phyloP scores from a whole-genome alignment of 306 rosid genomes.

The Malus sylvestris region DNA sequence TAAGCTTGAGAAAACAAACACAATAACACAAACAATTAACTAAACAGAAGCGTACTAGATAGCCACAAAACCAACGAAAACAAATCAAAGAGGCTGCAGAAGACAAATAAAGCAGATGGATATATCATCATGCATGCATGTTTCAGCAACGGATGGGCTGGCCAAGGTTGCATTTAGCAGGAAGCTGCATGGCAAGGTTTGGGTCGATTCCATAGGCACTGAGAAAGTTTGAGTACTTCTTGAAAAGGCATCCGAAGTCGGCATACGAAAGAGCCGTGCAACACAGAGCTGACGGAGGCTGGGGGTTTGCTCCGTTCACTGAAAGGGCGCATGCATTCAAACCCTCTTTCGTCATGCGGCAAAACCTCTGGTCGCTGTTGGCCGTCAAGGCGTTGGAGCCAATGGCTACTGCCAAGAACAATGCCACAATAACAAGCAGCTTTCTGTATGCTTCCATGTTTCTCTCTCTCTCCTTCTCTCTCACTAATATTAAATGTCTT shows the following conservation, averaged over 20 bases:
- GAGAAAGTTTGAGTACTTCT: slow-evolving; percentile 22
- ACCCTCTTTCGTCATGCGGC: slow-evolving; percentile 25
- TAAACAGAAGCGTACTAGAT: background rate
- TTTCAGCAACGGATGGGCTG: slow-evolving; percentile 28
- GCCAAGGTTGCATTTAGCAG: slow-evolving; percentile 35
- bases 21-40: background rate
- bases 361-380: background rate
- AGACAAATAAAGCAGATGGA: background rate
- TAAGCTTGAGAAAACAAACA: background rate
- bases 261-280: slow-evolving; percentile 40
- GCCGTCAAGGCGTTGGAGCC: background rate
- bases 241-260: slow-evolving; percentile 37
- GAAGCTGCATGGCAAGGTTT: slow-evolving; percentile 43
- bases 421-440: background rate
- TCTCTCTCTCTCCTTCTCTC: background rate
- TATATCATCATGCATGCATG: background rate
- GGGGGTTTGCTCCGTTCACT: slow-evolving; percentile 26
- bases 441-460: slow-evolving; percentile 14
- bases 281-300: slow-evolving; percentile 24
- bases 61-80: background rate
- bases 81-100: background rate
- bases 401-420: slow-evolving; percentile 4
- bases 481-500: background rate
- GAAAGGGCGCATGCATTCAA: slow-evolving; percentile 26
- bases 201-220: slow-evolving; percentile 31